A percentile compares a stretch with the other conserved stretches of the same genome.
Conservation (phyloP, 768 basidiomycete species). For the Mycena galopus region DNA sequence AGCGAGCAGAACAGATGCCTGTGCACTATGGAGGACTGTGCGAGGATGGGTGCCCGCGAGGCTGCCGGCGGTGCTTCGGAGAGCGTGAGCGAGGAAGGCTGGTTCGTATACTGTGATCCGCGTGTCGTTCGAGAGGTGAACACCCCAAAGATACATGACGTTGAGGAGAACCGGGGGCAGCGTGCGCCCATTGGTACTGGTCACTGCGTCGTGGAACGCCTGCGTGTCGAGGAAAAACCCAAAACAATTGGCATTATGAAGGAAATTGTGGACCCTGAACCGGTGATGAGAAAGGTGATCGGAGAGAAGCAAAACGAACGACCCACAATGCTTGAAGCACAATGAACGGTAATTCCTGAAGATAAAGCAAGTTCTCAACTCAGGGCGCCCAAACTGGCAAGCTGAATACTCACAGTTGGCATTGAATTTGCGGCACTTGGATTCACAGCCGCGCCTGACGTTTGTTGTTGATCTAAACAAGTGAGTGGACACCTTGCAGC, state of each 20-base stretch:
- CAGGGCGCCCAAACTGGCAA: not conserved
- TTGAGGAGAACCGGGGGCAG: slow-evolving; percentile 44
- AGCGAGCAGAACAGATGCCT: slow-evolving; percentile 57
- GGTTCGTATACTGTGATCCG: slow-evolving; percentile 44
- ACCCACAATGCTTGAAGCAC: slow-evolving; percentile 32
- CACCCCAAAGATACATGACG: slow-evolving; percentile 43
- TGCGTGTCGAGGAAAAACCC: slow-evolving; percentile 61
- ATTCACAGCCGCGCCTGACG: not conserved
- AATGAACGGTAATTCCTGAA: slow-evolving; percentile 30
- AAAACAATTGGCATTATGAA: slow-evolving; percentile 53
- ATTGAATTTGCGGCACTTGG: not conserved
- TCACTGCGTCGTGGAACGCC: slow-evolving; percentile 51
- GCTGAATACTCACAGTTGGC: slow-evolving; percentile 17
- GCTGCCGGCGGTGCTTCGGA: slow-evolving; percentile 45
- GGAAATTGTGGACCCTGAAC: slow-evolving; percentile 43
- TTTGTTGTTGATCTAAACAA: slow-evolving; percentile 27
- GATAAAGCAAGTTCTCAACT: not conserved
- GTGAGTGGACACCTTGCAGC: not conserved
- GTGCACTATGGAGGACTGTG: slow-evolving; percentile 49
- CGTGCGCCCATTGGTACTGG: slow-evolving; percentile 28
- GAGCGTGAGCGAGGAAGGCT: slow-evolving; percentile 51
- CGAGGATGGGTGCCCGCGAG: slow-evolving; percentile 49
- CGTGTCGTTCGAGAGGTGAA: slow-evolving; percentile 39
- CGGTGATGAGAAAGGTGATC: not conserved
- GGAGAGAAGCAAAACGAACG: not conserved